A percentile compares a stretch with the other conserved stretches of the same genome.
Evolutionary conservation across 2,329 filamentous ascomycete genomes (phyloP).

Genomic region (Pochonia chlamydosporia): DNA sequence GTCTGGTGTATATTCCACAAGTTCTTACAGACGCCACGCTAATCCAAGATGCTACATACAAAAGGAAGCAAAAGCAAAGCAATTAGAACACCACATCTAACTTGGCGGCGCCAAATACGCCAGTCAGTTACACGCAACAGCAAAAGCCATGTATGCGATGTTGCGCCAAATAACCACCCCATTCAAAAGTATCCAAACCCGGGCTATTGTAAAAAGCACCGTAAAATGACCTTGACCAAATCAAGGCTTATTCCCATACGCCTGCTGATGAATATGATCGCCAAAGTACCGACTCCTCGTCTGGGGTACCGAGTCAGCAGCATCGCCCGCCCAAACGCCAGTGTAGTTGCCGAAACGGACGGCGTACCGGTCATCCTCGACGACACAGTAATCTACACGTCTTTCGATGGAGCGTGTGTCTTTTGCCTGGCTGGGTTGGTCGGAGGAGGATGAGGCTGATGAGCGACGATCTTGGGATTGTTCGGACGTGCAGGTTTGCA

Average conservation of each 20-base stretch:
- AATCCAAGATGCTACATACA: no score
- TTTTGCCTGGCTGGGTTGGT: background rate
- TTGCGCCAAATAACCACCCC: no score
- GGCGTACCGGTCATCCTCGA: constrained; percentile 6
- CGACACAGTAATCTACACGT: constrained; percentile 11
- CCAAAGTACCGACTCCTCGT: constrained; percentile 14
- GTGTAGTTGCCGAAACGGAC: constrained; percentile 15
- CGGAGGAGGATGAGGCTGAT: background rate
- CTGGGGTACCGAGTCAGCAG: constrained; percentile 7
- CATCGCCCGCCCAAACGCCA: constrained; percentile 14
- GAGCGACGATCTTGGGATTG: background rate
- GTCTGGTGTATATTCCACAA: no score
- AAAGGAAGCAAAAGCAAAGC: no score
- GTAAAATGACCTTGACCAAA: no score
- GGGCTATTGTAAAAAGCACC: no score
- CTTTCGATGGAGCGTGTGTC: constrained; percentile 7
- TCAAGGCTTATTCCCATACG: constrained; percentile 3
- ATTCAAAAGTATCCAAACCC: no score
- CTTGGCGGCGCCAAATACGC: no score
- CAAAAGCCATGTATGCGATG: no score
- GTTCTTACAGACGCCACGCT: no score
- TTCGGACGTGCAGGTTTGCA: background rate
- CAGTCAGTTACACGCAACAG: no score
- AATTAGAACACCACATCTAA: no score
- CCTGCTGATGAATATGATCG: constrained; percentile 13